Evolutionary conservation across 495 filamentous ascomycete species (phyloP), one percentile per base, ranked within the genome.

Genomic region (Parathielavia hyrcaniae): DNA sequence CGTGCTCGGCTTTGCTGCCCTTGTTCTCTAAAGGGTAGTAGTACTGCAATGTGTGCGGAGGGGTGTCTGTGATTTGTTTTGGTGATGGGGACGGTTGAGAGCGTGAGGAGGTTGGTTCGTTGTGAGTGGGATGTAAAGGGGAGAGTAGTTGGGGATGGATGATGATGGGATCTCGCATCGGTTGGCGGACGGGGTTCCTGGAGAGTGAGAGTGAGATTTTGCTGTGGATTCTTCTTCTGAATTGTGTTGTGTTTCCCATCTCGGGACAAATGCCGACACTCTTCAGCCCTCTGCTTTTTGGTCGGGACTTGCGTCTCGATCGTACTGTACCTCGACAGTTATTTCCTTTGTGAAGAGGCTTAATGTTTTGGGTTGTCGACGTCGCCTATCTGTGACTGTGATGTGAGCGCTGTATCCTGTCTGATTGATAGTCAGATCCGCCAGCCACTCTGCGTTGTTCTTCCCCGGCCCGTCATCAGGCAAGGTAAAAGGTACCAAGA

Each of bases 21-120:
- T 83, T 74, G 67, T 87, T 68, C 82, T 91, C 79, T 92, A 92
- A 88, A n/a, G n/a, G n/a, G 77, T 72, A n/a, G n/a, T 54, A 16
- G 9, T 59, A 45, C 34, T 40, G 4, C 36, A 17, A 4, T 30
- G 40, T 30, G 20, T 26, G 12, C 20, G 30, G 19, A 12, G 7
- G 16, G 32, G 32, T n/a, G 36, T 34, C 32, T 47, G 45, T 57
- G 35, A 50, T 57, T 16, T 26, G 22, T 20, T 23, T 48, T 34
- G 47, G 8, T 13, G 20, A 41, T 52, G 53, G 51, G 53, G 59
- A 46, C 47, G 23, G 46, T 32, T 43, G 41, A 30, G 23, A 20
- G 0, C 14, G 35, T 47, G 30, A 38, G 43, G 36, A 58, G 12
- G 43, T 39, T 38, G 49, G 49, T 40, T 23, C 19, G n/a, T 43